Evolutionary conservation across 129 eudicot genomes (phyloP).

Genomic region (Cynara cardunculus): DNA sequence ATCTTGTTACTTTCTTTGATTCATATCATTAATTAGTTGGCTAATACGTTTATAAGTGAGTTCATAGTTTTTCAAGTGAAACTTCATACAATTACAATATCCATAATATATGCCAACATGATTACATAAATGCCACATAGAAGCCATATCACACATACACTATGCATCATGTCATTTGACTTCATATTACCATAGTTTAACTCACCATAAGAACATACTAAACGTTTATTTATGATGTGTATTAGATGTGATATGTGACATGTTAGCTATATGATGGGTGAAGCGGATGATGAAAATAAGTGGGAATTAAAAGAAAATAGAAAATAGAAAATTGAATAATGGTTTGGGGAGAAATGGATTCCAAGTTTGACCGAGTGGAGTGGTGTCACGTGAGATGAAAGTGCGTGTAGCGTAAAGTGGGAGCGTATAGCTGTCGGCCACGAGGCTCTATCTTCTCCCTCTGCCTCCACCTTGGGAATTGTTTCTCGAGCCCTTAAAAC

Average conservation of each 20-base stretch:
- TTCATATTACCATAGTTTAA: neutral
- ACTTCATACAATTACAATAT: no score
- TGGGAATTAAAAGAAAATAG: no score
- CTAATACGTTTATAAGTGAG: no score
- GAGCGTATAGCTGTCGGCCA: slow-evolving; percentile 36
- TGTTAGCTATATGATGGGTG: neutral
- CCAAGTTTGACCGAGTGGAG: slow-evolving; percentile 10
- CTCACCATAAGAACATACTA: neutral
- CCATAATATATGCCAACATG: neutral
- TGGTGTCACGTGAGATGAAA: slow-evolving; percentile 37
- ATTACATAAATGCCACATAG: neutral
- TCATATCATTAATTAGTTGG: no score
- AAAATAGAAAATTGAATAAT: neutral
- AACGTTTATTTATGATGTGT: no score
- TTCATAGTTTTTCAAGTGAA: neutral
- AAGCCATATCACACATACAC: neutral
- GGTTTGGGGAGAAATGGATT: no score
- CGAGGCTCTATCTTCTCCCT: slow-evolving; percentile 40
- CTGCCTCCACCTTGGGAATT: slow-evolving; percentile 19
- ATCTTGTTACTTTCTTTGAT: no score
- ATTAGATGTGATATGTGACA: no score
- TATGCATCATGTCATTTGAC: neutral
- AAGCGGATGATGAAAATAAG: no score
- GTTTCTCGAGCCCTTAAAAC: slow-evolving; percentile 32
- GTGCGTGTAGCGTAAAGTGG: slow-evolving; percentile 41